A percentile compares a stretch with the other conserved stretches of the same genome.
Conservation (phyloP, 129 eudicot genomes). For the Flaveria bidentis region DNA sequence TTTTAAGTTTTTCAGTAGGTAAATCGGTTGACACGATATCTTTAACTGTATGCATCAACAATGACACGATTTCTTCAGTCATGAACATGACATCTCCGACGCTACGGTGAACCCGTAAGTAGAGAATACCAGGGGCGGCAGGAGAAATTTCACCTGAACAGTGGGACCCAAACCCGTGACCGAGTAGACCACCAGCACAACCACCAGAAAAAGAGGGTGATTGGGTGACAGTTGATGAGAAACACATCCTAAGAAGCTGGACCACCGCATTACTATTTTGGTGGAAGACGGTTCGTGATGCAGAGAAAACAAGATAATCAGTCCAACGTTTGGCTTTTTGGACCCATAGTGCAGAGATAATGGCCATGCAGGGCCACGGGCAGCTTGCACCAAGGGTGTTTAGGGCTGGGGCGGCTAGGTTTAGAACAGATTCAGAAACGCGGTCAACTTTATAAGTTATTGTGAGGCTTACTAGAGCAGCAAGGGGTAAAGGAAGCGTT, state of each 20-base stretch:
- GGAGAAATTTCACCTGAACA: slow-evolving; percentile 72
- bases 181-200: slow-evolving; percentile 85
- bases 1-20: slow-evolving; percentile 50
- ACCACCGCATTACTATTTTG: slow-evolving; percentile 78
- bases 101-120: slow-evolving; percentile 79
- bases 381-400: slow-evolving; percentile 73
- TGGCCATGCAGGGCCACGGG: slow-evolving; percentile 98
- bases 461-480: slow-evolving; percentile 92
- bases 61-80: slow-evolving; percentile 71
- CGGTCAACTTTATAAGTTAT: slow-evolving; percentile 88
- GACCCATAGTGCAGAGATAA: slow-evolving; percentile 80
- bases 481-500: slow-evolving; percentile 87
- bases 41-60: slow-evolving; percentile 71
- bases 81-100: slow-evolving; percentile 65
- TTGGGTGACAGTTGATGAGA: slow-evolving; percentile 62
- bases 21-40: slow-evolving; percentile 57
- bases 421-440: slow-evolving; percentile 58
- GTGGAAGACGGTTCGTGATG: slow-evolving; percentile 83
- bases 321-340: slow-evolving; percentile 97
- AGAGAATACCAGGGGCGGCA: slow-evolving; percentile 97
- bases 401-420: slow-evolving; percentile 72
- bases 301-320: slow-evolving; percentile 75
- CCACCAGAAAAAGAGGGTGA: slow-evolving; percentile 47
- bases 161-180: slow-evolving; percentile 94
- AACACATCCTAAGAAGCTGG: slow-evolving; percentile 86